Base-by-base conservation (phyloP, 805 yeast genomes). In the Myxozyma vanderwaltii region DNA sequence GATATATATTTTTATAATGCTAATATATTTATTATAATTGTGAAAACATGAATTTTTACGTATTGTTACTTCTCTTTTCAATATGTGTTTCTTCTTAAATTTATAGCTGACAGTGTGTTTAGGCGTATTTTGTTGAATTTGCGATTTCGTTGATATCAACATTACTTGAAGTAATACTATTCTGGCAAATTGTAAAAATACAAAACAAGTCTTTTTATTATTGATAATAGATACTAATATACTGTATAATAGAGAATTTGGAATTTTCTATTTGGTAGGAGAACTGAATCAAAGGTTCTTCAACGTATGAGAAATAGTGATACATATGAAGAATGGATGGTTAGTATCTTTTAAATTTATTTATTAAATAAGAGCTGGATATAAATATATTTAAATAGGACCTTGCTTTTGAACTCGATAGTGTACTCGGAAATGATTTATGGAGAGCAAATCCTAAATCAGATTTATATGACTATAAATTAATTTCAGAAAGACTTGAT, bases 381-480 rank as follows among this genome's bases (percentile, higher is more conserved):
- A 7, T 3, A 31, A 19, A 41, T 44, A 31, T 41, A 2, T 8
- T 1, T 15, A 15, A 3, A 15, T 27, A 72, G 62, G 69, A 64
- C 10, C 61, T 66, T 8, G 76, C 82, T 0, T 79, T 77, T 40
- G 64, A 73, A 39, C 80, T 82, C 41, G 84, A 83, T 54, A 63
- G 65, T 13, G 55, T 66, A 1, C 59, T 71, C 23, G 75, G 77
- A 12, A 75, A 76, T 61, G 79, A 75, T 54, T 46, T 84, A 69
- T 74, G 80, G 79, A 55, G 68, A 13, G 65, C 61, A 63, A 89
- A 91, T 70, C 90, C 91, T 65, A 83, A 86, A 31, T 86, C 92
- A 38, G 81, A 81, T 60, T 84, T 86, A 67, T 92, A 91, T 69
- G 98, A 92, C 72, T 94, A 89, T 72, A 78, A 85, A 38, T 78